A percentile compares a stretch with the other conserved stretches of the same genome.
These are phyloP conservation scores for Lipomyces yarrowii DNA, from an alignment of 1,139 yeast genomes.

Conservation along the genomic window DNA sequence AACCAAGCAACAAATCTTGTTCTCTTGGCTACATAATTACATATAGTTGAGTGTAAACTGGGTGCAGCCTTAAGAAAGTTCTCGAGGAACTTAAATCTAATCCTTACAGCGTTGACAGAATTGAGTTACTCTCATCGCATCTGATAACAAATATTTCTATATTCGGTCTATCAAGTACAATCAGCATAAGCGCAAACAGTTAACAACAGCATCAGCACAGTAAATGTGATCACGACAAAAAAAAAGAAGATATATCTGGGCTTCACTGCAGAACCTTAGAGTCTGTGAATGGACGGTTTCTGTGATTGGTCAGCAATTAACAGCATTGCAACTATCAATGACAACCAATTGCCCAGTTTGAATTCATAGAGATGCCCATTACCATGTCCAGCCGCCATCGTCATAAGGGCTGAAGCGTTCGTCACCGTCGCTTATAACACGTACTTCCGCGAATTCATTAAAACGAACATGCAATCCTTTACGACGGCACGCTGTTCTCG, in stretches of 20 bases:
- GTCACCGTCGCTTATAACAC: conserved; percentile 1
- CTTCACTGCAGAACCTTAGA: neutral
- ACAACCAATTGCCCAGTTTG: neutral
- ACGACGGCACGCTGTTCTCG: neutral
- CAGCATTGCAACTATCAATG: neutral
- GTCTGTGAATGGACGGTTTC: neutral
- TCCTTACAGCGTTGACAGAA: too few relatives aligned
- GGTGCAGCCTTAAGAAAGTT: too few relatives aligned
- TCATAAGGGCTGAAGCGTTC: neutral
- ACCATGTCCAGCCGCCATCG: neutral
- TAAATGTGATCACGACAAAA: neutral
- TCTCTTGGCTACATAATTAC: too few relatives aligned
- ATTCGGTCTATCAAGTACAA: neutral
- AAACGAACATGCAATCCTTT: conserved; percentile 2
- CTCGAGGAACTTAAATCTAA: neutral
- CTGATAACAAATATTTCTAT: neutral
- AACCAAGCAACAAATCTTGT: too few relatives aligned
- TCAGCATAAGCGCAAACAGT: neutral
- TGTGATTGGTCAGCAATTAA: neutral
- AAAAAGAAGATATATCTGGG: neutral
- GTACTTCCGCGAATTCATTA: conserved; percentile 1
- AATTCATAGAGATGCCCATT: neutral
- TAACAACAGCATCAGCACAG: neutral
- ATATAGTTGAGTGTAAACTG: too few relatives aligned
- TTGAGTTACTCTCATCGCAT: neutral